Evolutionary conservation across 2,329 filamentous ascomycete genomes (phyloP).

Genomic region (Botrytis galanthina): DNA sequence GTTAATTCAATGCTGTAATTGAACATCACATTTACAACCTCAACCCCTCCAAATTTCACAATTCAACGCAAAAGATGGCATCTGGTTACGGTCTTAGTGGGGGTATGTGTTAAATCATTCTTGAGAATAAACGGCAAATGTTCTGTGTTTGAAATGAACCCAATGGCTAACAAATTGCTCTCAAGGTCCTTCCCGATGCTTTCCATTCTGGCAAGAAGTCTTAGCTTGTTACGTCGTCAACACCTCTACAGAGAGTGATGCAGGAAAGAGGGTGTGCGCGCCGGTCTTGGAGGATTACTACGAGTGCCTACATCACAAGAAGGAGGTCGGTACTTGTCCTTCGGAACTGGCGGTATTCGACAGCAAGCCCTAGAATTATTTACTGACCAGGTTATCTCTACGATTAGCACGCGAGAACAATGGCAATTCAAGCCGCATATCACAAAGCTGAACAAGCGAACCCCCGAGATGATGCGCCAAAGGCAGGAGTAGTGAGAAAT

Average conservation of each 20-base stretch:
- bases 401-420: constrained; percentile 67
- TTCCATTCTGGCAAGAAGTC: constrained; percentile 99
- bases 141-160: neutral
- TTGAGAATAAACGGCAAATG: neutral
- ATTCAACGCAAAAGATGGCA: constrained; percentile 55
- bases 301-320: constrained; percentile 97
- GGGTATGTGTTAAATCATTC: constrained; percentile 54
- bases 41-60: constrained; percentile 23
- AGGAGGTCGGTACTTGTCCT: constrained; percentile 69
- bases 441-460: constrained; percentile 74
- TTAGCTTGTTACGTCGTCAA: constrained; percentile 98
- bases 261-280: constrained; percentile 83
- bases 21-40: constrained; percentile 31
- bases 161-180: constrained; percentile 31
- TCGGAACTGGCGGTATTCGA: neutral
- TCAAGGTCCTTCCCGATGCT: constrained; percentile 65
- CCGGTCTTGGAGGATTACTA: constrained; percentile 94
- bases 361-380: neutral
- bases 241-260: constrained; percentile 72
- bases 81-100: constrained; percentile 80
- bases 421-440: constrained; percentile 79
- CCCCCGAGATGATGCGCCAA: constrained; percentile 76
- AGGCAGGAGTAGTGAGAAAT: constrained; percentile 81
- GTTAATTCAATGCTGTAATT: constrained; percentile 8
- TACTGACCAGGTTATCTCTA: neutral